A percentile compares a stretch with the other conserved stretches of the same genome.
These are phyloP conservation scores for Colletotrichum lindemuthianum DNA, from an alignment of 2,329 filamentous ascomycete genomes.

Conservation along the genomic window DNA sequence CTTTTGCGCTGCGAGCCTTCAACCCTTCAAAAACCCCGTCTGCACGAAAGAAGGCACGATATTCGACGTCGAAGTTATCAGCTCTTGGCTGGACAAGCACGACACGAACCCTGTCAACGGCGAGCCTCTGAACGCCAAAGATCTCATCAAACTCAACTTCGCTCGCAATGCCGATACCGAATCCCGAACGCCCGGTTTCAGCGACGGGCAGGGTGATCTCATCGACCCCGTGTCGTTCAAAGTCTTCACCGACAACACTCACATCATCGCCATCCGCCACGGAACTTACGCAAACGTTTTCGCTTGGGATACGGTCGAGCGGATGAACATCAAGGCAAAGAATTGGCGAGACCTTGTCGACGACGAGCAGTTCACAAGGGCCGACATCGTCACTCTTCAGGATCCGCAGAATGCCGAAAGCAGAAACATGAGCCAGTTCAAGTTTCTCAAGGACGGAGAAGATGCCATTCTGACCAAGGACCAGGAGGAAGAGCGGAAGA, in stretches of 20 bases:
- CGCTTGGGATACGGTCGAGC: constrained; percentile 93
- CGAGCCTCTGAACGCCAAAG: constrained; percentile 78
- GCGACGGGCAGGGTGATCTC: constrained; percentile 76
- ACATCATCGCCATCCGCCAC: constrained; percentile 87
- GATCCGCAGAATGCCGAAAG: constrained; percentile 91
- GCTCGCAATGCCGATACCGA: constrained; percentile 83
- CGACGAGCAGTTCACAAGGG: constrained; percentile 85
- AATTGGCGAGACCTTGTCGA: constrained; percentile 93
- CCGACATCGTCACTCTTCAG: constrained; percentile 95
- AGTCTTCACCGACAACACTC: constrained; percentile 96
- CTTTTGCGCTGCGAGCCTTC: constrained; percentile 94
- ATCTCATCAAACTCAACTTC: constrained; percentile 92
- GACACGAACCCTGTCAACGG: constrained; percentile 92
- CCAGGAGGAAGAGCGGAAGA: constrained; percentile 73
- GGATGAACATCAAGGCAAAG: constrained; percentile 96
- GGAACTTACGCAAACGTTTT: constrained; percentile 93
- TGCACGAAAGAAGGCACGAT: constrained; percentile 89
- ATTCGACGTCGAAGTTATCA: constrained; percentile 94
- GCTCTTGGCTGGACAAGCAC: constrained; percentile 93
- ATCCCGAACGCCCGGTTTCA: constrained; percentile 55
- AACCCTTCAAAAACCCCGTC: constrained; percentile 94
- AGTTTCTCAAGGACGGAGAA: constrained; percentile 85
- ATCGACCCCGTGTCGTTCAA: constrained; percentile 98
- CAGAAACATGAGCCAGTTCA: constrained; percentile 87
- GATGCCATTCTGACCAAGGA: constrained; percentile 74